Percentiles rank a stretch among this genome's conserved stretches.
phyloP scores from a whole-genome alignment of 305 asterid species.

The Fraxinus sp. region DNA sequence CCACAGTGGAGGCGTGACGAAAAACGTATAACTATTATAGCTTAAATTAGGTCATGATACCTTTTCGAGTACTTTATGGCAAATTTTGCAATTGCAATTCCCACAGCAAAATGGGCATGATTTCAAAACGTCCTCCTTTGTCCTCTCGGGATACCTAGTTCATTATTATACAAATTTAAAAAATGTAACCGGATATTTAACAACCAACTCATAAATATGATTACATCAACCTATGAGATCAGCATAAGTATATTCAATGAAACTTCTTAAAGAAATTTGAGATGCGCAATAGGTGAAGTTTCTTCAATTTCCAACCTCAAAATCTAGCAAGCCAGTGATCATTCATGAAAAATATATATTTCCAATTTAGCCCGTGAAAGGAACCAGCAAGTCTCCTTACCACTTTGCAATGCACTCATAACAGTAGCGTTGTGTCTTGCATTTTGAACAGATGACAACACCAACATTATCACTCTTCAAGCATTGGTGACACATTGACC shows the following conservation, averaged over 20 bases:
- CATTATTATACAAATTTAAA: constrained; percentile 18
- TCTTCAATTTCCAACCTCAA: constrained; percentile 11
- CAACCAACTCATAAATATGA: constrained; percentile 4
- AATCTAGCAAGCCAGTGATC: neutral
- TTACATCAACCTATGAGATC: constrained; percentile 2
- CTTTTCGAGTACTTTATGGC: constrained; percentile 56
- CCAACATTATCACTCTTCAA: constrained; percentile 32
- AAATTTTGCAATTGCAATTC: constrained; percentile 71
- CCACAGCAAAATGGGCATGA: constrained; percentile 70
- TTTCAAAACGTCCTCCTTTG: constrained; percentile 43
- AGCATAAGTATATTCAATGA: constrained; percentile 9
- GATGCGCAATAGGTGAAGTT: neutral
- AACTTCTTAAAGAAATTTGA: constrained; percentile 11
- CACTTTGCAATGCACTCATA: constrained; percentile 62
- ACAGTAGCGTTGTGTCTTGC: constrained; percentile 69
- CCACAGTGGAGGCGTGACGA: neutral
- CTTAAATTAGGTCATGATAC: constrained; percentile 30
- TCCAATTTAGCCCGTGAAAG: constrained; percentile 3
- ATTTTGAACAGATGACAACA: constrained; percentile 52
- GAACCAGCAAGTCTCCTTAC: constrained; percentile 35
- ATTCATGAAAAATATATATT: neutral
- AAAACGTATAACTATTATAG: constrained; percentile 8
- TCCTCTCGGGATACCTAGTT: constrained; percentile 67
- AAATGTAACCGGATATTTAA: constrained; percentile 13
- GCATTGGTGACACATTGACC: constrained; percentile 67